Evolutionary conservation across 208 protist genomes (phyloP), one percentile per base, ranked within the genome.

Genomic region (Leishmania amazonensis): DNA sequence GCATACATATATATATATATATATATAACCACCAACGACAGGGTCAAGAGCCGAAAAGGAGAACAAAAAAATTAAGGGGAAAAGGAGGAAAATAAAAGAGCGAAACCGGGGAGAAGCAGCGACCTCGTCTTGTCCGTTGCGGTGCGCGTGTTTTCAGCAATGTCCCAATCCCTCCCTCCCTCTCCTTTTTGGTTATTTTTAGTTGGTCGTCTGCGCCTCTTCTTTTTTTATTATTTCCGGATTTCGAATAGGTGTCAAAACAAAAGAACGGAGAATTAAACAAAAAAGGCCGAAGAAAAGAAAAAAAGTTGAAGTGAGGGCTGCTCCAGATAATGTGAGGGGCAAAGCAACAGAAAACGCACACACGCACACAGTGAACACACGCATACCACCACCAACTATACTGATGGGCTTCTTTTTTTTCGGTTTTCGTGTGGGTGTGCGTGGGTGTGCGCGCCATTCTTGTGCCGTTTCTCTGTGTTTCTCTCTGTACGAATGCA

Each of bases 341-440:
- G 0, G 28, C 57, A 62, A 6, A 62, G 57, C 57, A 31, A 24
- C 17, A 62, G 28, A 62, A 62, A 31, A 13, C 28, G 28, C 17
- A 31, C 24, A 62, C 24, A 4, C 17, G 28, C 17, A 31, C 24
- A 62, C 24, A 4, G 5, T 13, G 45, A 49, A 11, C 17, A 31
- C 24, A 62, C 4, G 7, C 3, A 62, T 24, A 31, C 28, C 57
- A 31, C 17, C 17, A 24, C 9, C 57, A 13, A 62, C 57, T 31
- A 62, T 13, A 62, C 54, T 83, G 72, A 38, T 31, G n/a, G 68
- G 68, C 40, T 74, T 74, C 31, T 51, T 47, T 21, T 62, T 68
- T 3, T 60, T 53, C 40, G 11, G 31, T 1, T 40, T n/a, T 57
- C 38, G 13, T 51, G n/a, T 80, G 38, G 0, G 0, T 45, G 45